phyloP scores from a whole-genome alignment of 2,329 filamentous ascomycete species.

The Aspergillus intermedius region DNA sequence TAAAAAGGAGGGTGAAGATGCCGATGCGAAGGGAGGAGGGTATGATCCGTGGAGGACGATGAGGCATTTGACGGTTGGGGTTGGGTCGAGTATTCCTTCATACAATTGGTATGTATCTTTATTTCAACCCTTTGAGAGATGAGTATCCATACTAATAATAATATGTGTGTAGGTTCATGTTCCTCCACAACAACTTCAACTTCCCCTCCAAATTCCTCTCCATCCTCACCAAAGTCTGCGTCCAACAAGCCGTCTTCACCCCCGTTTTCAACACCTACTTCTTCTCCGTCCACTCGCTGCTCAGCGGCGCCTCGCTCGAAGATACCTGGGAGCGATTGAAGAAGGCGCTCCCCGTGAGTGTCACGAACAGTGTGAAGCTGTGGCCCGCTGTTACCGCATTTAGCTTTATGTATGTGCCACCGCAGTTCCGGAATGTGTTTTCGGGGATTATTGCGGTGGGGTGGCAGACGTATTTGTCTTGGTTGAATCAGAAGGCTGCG shows the following conservation, averaged over 20 bases:
- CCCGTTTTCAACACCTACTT: conserved; percentile 80
- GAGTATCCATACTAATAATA: too few species aligned
- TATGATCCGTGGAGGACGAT: conserved; percentile 66
- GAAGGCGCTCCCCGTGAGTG: conserved; percentile 68
- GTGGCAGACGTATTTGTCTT: conserved; percentile 88
- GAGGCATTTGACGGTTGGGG: conserved; percentile 68
- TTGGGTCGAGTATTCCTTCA: conserved; percentile 64
- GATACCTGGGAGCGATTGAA: conserved; percentile 65
- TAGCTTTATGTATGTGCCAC: conserved; percentile 73
- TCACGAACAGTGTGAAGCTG: conserved; percentile 73
- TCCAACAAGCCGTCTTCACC: conserved; percentile 77
- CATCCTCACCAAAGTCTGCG: conserved; percentile 65
- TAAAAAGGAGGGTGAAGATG: conserved; percentile 35
- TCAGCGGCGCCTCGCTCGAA: conserved; percentile 59
- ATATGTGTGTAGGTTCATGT: conserved; percentile 53
- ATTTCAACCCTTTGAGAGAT: too few species aligned
- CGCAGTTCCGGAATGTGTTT: conserved; percentile 75
- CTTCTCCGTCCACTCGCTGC: conserved; percentile 69
- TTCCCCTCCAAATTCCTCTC: conserved; percentile 66
- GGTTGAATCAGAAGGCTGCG: conserved; percentile 69
- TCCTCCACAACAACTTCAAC: conserved; percentile 76
- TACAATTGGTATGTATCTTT: conserved; percentile 63
- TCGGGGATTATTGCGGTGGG: conserved; percentile 72
- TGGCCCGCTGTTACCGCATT: conserved; percentile 86
- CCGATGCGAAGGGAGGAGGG: conserved; percentile 21